A percentile compares a stretch with the other conserved stretches of the same genome.
Conservation (phyloP, 345 rosid genomes). For the Euphorbia peplus region DNA sequence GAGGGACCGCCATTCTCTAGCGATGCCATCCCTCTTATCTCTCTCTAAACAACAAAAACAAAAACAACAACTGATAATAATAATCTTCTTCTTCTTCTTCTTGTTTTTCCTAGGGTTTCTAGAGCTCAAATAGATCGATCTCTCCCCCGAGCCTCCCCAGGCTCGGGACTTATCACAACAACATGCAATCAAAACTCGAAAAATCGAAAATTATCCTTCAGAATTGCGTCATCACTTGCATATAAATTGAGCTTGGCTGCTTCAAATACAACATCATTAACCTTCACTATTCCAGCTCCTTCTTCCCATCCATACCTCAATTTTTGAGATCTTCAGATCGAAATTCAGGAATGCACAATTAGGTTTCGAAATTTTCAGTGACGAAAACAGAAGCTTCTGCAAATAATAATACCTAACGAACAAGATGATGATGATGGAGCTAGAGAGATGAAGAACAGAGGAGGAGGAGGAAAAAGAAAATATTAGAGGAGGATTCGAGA, state of each 20-base stretch:
- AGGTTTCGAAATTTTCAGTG: neutral
- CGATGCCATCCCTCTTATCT: neutral
- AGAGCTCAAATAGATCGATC: conserved; percentile 33
- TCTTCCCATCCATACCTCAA: conserved; percentile 11
- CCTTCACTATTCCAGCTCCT: conserved; percentile 15
- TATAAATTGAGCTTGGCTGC: conserved; percentile 60
- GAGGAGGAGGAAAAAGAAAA: neutral
- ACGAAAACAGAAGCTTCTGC: neutral
- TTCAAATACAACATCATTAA: conserved; percentile 66
- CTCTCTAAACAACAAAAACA: neutral
- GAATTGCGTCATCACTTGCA: conserved; percentile 38
- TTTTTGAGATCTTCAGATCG: neutral
- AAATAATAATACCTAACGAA: neutral
- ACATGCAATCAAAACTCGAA: conserved; percentile 37
- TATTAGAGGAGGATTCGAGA: conserved; percentile 40
- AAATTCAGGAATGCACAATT: neutral
- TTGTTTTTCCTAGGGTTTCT: neutral
- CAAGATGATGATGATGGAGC: conserved; percentile 22
- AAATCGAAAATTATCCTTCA: neutral
- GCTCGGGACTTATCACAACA: conserved; percentile 58
- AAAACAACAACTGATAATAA: too few relatives aligned
- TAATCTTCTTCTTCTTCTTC: too few relatives aligned
- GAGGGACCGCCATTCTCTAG: conserved; percentile 12
- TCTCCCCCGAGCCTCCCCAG: conserved; percentile 70
- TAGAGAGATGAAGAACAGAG: neutral